Percentiles rank a stretch among this genome's conserved stretches.
Evolutionary conservation across 352 stramenopile genomes (phyloP).

Genomic region (Phytopythium boreale): DNA sequence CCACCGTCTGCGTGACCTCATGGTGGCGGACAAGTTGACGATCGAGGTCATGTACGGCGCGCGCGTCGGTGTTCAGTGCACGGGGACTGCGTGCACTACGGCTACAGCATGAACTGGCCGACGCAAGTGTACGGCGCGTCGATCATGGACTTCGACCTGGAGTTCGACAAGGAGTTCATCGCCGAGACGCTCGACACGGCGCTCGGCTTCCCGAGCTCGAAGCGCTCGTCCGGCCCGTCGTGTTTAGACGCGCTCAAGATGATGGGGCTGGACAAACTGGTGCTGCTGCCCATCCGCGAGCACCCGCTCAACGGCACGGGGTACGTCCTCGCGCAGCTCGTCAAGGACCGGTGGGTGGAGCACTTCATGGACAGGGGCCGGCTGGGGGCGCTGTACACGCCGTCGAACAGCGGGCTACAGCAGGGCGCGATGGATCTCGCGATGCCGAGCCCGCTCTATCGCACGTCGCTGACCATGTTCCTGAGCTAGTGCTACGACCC

Average conservation of each 20-base stretch:
- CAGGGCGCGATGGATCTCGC: slow-evolving; percentile 9
- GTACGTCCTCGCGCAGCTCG: slow-evolving; percentile 9
- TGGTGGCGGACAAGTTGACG: slow-evolving; percentile 11
- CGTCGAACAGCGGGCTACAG: slow-evolving; percentile 18
- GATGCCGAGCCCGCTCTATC: slow-evolving; percentile 13
- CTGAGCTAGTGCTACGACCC: slow-evolving; percentile 25
- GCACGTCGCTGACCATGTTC: slow-evolving; percentile 9
- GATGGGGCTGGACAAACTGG: slow-evolving; percentile 14
- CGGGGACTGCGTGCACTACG: slow-evolving; percentile 20
- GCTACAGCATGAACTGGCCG: slow-evolving; percentile 25
- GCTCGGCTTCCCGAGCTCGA: slow-evolving; percentile 10
- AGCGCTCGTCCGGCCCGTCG: no score
- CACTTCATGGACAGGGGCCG: slow-evolving; percentile 18
- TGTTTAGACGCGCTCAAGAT: not conserved
- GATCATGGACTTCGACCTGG: slow-evolving; percentile 14
- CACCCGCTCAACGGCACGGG: slow-evolving; percentile 12
- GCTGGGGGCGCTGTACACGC: slow-evolving; percentile 6
- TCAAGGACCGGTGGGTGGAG: slow-evolving; percentile 16
- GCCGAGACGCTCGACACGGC: slow-evolving; percentile 9
- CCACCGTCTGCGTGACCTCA: slow-evolving; percentile 15
- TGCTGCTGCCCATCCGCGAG: slow-evolving; percentile 16
- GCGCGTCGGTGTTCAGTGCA: slow-evolving; percentile 19
- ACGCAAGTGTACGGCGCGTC: slow-evolving; percentile 18
- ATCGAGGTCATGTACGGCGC: slow-evolving; percentile 20
- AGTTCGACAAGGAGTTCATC: not conserved